Conservation (phyloP, 2,329 filamentous ascomycete genomes). For the Exophiala lecanii-corni region DNA sequence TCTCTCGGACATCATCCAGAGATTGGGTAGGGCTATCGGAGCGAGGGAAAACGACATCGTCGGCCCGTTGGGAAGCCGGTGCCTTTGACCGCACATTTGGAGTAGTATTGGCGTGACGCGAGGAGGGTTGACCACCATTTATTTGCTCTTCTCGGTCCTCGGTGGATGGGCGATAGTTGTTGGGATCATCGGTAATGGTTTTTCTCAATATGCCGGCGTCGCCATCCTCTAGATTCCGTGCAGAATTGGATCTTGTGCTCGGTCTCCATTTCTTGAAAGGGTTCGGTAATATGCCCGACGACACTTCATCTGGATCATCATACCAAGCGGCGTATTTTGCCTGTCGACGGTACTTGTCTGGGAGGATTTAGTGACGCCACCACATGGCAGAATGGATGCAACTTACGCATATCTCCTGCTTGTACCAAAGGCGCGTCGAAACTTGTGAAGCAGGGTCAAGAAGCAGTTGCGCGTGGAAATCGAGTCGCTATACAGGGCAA, state of each 20-base stretch:
- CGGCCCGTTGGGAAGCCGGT: constrained; percentile 7
- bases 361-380: constrained; percentile 1
- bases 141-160: constrained; percentile 6
- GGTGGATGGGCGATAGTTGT: constrained; percentile 12
- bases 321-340: constrained; percentile 26
- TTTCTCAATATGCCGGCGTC: constrained; percentile 8
- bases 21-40: constrained; percentile 13
- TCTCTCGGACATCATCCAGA: constrained; percentile 5
- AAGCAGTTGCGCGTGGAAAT: background rate
- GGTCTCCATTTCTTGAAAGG: constrained; percentile 22
- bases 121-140: constrained; percentile 2
- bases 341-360: constrained; percentile 24
- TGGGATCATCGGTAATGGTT: constrained; percentile 17
- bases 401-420: constrained; percentile 18
- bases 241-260: constrained; percentile 9
- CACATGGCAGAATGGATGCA: background rate
- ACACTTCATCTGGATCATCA: constrained; percentile 15
- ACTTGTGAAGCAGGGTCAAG: no score
- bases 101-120: constrained; percentile 13
- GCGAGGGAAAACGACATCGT: constrained; percentile 15
- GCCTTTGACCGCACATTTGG: constrained; percentile 10
- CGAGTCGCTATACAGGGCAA: background rate
- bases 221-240: constrained; percentile 14
- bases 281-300: constrained; percentile 14
- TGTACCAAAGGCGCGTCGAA: no score